These are phyloP conservation scores for Colletotrichum limetticola DNA, from an alignment of 2,329 filamentous ascomycete genomes.

Conservation along the genomic window DNA sequence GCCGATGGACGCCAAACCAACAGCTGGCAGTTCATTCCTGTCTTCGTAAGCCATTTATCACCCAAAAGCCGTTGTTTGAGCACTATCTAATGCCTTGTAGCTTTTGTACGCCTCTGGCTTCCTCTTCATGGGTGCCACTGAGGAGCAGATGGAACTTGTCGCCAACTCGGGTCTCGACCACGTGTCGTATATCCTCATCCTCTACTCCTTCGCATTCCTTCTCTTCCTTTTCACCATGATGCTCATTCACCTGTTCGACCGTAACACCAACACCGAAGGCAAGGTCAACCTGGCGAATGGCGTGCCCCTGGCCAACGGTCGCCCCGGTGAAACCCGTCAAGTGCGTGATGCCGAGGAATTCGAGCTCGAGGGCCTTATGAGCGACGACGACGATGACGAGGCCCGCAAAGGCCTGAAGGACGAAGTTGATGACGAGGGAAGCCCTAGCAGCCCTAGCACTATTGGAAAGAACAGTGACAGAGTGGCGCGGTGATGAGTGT, in stretches of 20 bases:
- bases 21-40: conserved; percentile 65
- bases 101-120: conserved; percentile 92
- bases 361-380: conserved; percentile 85
- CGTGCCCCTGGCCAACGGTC: conserved; percentile 45
- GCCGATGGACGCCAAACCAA: conserved; percentile 77
- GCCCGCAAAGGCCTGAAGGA: conserved; percentile 66
- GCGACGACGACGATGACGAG: conserved; percentile 78
- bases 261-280: conserved; percentile 55
- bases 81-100: conserved; percentile 55
- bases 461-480: conserved; percentile 57
- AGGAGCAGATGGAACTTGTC: conserved; percentile 91
- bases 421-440: conserved; percentile 74
- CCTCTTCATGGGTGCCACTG: conserved; percentile 96
- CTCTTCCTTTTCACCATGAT: conserved; percentile 92
- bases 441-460: conserved; percentile 51
- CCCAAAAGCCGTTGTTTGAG: neutral
- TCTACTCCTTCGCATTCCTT: conserved; percentile 90
- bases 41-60: conserved; percentile 60
- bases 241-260: conserved; percentile 85
- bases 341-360: conserved; percentile 86
- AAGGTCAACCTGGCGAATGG: conserved; percentile 52
- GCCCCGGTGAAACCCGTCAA: conserved; percentile 60
- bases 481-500: conserved; percentile 37
- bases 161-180: conserved; percentile 81
- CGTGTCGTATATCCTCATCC: conserved; percentile 90